Evolutionary conservation across 2,329 filamentous ascomycete genomes (phyloP).

Genomic region (Myotisia sp.): DNA sequence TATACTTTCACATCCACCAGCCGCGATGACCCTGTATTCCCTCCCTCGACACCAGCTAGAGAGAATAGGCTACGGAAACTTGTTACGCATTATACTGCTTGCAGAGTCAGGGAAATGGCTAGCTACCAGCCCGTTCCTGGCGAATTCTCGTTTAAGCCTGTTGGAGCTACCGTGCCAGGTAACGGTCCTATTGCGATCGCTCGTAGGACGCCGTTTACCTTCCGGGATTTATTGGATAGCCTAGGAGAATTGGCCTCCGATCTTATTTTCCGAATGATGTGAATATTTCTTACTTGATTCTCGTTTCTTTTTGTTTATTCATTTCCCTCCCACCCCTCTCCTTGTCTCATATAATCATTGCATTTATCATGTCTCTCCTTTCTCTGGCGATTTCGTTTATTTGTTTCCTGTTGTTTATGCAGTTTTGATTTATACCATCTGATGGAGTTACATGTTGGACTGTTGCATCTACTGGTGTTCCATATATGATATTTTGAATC

Average conservation of each 20-base stretch:
- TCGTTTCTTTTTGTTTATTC: slow-evolving; percentile 11
- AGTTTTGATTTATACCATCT: too few relatives aligned
- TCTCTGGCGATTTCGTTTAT: slow-evolving; percentile 1
- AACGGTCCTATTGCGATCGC: slow-evolving; percentile 1
- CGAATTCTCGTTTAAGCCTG: slow-evolving; percentile 13
- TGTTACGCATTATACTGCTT: slow-evolving; percentile 28
- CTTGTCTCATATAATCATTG: not conserved
- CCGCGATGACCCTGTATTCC: slow-evolving; percentile 25
- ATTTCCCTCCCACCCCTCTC: slow-evolving; percentile 9
- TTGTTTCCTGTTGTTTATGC: slow-evolving; percentile 1
- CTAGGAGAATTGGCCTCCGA: slow-evolving; percentile 29
- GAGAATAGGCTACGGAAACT: slow-evolving; percentile 29
- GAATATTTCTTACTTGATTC: slow-evolving; percentile 8
- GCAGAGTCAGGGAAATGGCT: slow-evolving; percentile 27
- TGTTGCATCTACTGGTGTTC: too few relatives aligned
- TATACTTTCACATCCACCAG: slow-evolving; percentile 28
- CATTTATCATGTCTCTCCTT: not conserved
- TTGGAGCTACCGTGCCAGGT: slow-evolving; percentile 14
- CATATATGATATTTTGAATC: too few relatives aligned
- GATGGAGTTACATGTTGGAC: too few relatives aligned
- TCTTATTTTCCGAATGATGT: slow-evolving; percentile 30
- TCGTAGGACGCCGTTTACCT: slow-evolving; percentile 12
- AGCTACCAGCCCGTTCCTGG: slow-evolving; percentile 15
- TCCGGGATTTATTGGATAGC: slow-evolving; percentile 24
- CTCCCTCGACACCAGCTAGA: slow-evolving; percentile 22